phyloP scores from a whole-genome alignment of 1,284 basidiomycete genomes.

The Hortiboletus rubellus region DNA sequence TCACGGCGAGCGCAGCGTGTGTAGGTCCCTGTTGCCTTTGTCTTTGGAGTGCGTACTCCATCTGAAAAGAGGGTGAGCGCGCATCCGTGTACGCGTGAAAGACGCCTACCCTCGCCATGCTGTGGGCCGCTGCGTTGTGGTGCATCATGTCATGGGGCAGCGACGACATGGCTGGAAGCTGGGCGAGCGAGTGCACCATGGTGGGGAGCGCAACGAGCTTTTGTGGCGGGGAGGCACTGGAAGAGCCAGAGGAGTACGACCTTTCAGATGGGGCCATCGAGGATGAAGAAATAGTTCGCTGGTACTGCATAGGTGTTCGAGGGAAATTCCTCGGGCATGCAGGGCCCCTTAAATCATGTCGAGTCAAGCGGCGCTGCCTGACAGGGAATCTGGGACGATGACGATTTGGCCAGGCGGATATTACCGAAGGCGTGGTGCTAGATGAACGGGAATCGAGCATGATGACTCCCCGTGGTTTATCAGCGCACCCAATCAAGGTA shows the following conservation, averaged over 20 bases:
- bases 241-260: constrained; percentile 35
- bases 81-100: neutral
- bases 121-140: constrained; percentile 31
- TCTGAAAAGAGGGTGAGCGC: constrained; percentile 22
- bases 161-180: constrained; percentile 33
- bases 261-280: constrained; percentile 36
- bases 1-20: constrained; percentile 30
- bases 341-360: constrained; percentile 29
- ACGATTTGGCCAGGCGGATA: constrained; percentile 29
- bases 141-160: constrained; percentile 34
- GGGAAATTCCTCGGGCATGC: constrained; percentile 5
- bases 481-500: constrained; percentile 35
- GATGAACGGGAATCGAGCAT: constrained; percentile 36
- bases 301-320: constrained; percentile 33
- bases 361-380: constrained; percentile 25
- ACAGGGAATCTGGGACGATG: constrained; percentile 24
- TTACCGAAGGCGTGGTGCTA: constrained; percentile 37
- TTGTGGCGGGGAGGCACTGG: constrained; percentile 32
- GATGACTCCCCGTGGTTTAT: constrained; percentile 34
- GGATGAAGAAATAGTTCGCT: constrained; percentile 31
- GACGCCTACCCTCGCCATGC: constrained; percentile 29
- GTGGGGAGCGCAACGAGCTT: constrained; percentile 33
- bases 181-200: constrained; percentile 36
- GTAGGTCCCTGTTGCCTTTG: constrained; percentile 31
- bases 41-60: constrained; percentile 33